Base-by-base conservation (phyloP, 208 protist species). In the Trichomonas tenax region DNA sequence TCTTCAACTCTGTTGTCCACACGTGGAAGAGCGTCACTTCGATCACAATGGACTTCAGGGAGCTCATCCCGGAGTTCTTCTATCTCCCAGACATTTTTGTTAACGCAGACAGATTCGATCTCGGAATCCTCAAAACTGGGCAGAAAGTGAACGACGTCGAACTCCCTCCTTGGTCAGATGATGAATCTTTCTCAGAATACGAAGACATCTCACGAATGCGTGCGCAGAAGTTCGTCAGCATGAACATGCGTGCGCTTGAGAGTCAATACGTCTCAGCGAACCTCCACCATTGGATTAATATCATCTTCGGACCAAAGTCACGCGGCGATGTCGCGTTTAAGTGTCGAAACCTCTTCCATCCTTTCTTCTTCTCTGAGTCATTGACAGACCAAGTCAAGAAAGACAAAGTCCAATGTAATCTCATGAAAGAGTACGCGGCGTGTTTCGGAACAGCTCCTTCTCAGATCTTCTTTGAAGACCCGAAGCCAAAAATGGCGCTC, bases 291-390 rank as follows among this genome's bases (percentile, higher is more conserved):
- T 98, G 98, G 98, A 98, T 98, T 45, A 97, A 98, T 63, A 88
- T 98, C 10, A 98, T 98, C 36, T 98, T 98, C 89, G 98, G 98
- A n/a, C 98, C 97, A 89, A 90, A 97, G 38, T 96, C 98, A 36
- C 72, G 96, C 9, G 97, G 97, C 21, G n/a, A n/a, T 4, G 1
- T 34, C 2, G 41, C 89, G 0, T 11, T 38, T 0, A 40, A 72
- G 6, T 0, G 2, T 26, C 11, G 72, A 40, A 95, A 95, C 31
- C 21, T 40, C 3, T 95, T 40, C 36, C 89, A 95, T 95, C 89
- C 89, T 23, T 95, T 40, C 23, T 81, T 26, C 15, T 95, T 45
- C 49, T 21, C 48, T 34, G 38, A 38, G 15, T n/a, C 44, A 72
- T 2, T 63, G 14, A 26, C 41, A 45, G 49, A 34, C 21, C 1